Evolutionary conservation across 768 basidiomycete species (phyloP), one percentile per base, ranked within the genome.

Genomic region (Steccherinum ochraceum): DNA sequence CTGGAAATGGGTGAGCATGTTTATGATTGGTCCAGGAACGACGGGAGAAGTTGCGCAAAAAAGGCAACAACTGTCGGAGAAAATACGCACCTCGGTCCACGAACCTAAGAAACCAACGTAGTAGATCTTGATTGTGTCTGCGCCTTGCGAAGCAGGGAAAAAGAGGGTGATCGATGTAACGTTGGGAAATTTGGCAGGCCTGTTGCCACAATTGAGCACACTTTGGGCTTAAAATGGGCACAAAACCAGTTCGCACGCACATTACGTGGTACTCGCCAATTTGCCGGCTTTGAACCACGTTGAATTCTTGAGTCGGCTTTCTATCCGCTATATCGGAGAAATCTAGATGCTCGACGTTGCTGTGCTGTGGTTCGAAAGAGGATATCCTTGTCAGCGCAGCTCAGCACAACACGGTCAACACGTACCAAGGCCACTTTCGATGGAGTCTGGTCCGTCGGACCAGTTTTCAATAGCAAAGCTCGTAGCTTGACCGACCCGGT

Each of bases 71-170:
- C n/a, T n/a, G n/a, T n/a, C n/a, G n/a, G n/a, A n/a, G n/a, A n/a
- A 25, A 40, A 26, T 41, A 53, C 24, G 27, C n/a, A 86, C 89
- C 74, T 89, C 80, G 45, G 76, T 79, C 84, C 86, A 91, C 26
- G 80, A 77, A 2, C 93, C 93, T 16, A 90, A 71, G 61, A 95
- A 84, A 12, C 93, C 92, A 21, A 95, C 63, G 60, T 93, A 95
- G 61, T 89, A 94, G 10, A 95, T 70, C 23, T 82, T 76, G 0
- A 79, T 81, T 0, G 79, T 80, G 12, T 91, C 86, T 11, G 86
- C 88, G 25, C 89, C 90, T 63, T 86, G 88, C 2, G 85, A 80
- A 1, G 76, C 75, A 2, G 92, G 90, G 59, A 95, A 80, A 64
- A 86, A 93, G 5, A 95, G 60, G 1, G 91, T 87, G n/a, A 96